Evolutionary conservation across 345 rosid genomes (phyloP), one percentile per base, ranked within the genome.

Genomic region (Bruguiera parviflora): DNA sequence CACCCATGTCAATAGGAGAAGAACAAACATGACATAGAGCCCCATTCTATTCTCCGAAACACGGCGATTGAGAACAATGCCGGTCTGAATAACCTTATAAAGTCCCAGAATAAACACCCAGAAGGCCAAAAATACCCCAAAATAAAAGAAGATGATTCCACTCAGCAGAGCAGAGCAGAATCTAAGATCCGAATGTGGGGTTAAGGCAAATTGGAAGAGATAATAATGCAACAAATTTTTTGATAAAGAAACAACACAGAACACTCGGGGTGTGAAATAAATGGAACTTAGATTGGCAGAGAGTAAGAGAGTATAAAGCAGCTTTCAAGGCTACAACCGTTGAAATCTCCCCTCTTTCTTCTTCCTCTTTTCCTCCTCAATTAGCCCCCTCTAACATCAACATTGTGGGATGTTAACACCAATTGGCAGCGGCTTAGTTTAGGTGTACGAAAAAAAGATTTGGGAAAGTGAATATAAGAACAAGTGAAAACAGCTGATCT

Each of bases 11-110:
- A 63, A 75, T 58, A 73, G 63, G 60, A 75, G 49, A 63, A 71
- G 65, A 22, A 81, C 27, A 79, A 83, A 83, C 88, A 87, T 66
- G 16, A 56, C 31, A 76, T 87, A 85, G 83, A 84, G 85, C 83
- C 85, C 83, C 97, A 90, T 89, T 27, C 73, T 83, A 80, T 82
- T 80, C 81, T 73, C 65, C 52, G 53, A 29, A 65, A 33, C 58
- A 58, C 67, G 9, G 65, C 75, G 64, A 59, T 67, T 67, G 77
- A 71, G 66, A 68, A 61, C 67, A 81, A 78, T 55, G 79, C 73
- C 73, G 63, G 61, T 70, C 61, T 13, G 64, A 49, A 51, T 56
- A 71, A 21, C 59, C 29, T 24, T 24, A 6, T n/a, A 24, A 27
- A 56, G 28, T 27, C 59, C 59, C 25, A 56, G 28, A 56, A 11